phyloP scores from a whole-genome alignment of 768 basidiomycete genomes.

The Mycena amicta region DNA sequence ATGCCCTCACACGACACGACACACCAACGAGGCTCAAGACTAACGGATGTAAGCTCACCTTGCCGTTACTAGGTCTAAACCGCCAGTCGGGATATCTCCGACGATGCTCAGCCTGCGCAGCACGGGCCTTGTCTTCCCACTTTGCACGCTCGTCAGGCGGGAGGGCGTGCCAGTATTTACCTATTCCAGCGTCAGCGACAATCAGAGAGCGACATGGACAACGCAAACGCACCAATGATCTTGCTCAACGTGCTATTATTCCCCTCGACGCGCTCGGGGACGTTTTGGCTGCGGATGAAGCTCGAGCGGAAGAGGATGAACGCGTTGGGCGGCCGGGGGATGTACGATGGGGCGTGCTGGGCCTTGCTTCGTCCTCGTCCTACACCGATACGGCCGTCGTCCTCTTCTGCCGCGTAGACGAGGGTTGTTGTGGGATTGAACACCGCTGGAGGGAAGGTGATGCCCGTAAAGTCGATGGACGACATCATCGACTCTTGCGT shows the following conservation, averaged over 20 bases:
- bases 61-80: conserved; percentile 59
- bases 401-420: not conserved
- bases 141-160: conserved; percentile 65
- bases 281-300: conserved; percentile 73
- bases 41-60: conserved; percentile 5
- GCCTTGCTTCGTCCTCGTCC: not conserved
- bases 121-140: conserved; percentile 76
- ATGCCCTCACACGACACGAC: not conserved
- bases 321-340: conserved; percentile 83
- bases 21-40: not conserved
- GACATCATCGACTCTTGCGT: conserved; percentile 23
- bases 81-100: conserved; percentile 81
- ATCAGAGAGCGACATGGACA: not conserved
- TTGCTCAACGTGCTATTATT: conserved; percentile 81
- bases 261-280: conserved; percentile 77
- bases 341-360: conserved; percentile 50
- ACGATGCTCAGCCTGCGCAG: conserved; percentile 75
- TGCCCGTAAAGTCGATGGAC: conserved; percentile 16
- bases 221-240: conserved; percentile 62
- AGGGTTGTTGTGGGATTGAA: not conserved
- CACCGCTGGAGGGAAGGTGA: not conserved
- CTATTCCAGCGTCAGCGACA: conserved; percentile 36
- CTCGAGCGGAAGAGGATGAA: conserved; percentile 84
- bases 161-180: conserved; percentile 75
- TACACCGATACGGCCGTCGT: not conserved